phyloP scores from a whole-genome alignment of 257 asterid species.

The Rubia yunnanensis region DNA sequence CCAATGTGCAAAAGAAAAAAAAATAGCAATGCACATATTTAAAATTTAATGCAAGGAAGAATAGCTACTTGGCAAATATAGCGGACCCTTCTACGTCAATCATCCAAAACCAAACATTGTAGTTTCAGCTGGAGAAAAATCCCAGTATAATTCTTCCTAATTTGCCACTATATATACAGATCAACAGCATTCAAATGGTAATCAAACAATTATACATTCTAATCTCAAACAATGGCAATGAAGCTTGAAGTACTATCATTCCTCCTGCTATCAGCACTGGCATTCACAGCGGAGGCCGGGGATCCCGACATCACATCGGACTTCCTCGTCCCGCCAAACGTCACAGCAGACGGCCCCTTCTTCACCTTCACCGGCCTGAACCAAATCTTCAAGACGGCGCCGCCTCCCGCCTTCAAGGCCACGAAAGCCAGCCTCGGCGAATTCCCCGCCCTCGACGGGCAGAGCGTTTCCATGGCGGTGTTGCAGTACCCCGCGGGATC shows the following conservation, averaged over 20 bases:
- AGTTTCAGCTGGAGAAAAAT: constrained; percentile 6
- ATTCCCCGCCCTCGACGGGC: constrained; percentile 38
- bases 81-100: constrained; percentile 4
- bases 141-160: background rate
- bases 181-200: background rate
- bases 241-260: background rate
- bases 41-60: too few species aligned
- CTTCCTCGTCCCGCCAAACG: constrained; percentile 25
- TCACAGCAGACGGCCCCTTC: constrained; percentile 20
- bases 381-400: background rate
- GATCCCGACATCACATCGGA: constrained; percentile 39
- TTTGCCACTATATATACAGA: constrained; percentile 3
- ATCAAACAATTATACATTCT: too few species aligned
- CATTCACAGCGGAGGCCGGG: constrained; percentile 14
- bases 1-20: too few species aligned
- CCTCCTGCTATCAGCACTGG: background rate
- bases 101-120: constrained; percentile 14
- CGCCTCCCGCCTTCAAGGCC: constrained; percentile 13
- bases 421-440: constrained; percentile 26
- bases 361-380: constrained; percentile 22
- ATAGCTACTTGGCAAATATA: too few species aligned
- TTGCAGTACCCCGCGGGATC: constrained; percentile 22
- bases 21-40: too few species aligned
- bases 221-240: constrained; percentile 1
- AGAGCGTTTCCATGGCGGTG: constrained; percentile 29